Base-by-base conservation (phyloP, 176 grass and related monocot species). In the Hsuehochloa calcarea region DNA sequence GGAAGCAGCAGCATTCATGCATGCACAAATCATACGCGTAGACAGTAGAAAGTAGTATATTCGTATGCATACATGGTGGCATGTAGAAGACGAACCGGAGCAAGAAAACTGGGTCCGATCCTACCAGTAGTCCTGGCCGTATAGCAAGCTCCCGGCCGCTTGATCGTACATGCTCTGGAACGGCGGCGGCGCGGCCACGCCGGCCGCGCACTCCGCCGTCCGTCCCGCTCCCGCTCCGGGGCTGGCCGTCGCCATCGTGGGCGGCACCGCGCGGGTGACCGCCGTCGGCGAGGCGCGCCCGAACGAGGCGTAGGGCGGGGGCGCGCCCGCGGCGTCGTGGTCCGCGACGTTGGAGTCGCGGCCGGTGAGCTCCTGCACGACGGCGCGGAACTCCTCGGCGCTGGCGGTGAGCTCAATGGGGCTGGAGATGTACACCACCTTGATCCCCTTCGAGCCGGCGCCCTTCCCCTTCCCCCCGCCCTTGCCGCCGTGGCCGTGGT, bases 351-450 rank as follows among this genome's bases (percentile, higher is more conserved):
- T 89, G 77, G 94, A 96, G 77, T 91, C 61, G 31, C 74, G 72
- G 81, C 94, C 94, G 73, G 94, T 96, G 84, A 93, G 65, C 72
- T 88, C 84, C 87, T 96, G 94, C 44, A 96, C 94, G 49, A 96
- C 23, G 45, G 91, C 80, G 31, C 94, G 94, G 81, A 96, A 96
- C 70, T 96, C 91, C 74, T 90, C 94, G 47, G 94, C 74, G 81
- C 72, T 96, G 72, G 91, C 84, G 4, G 66, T 91, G 20, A 96
- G 85, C 94, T 78, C 91, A 84, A 96, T 83, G 60, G 94, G 94
- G 84, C 88, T 96, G 13, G 91, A 93, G 84, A 96, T 96, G 89
- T 96, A 96, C 56, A 96, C 91, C 31, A 96, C 89, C 77, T 93
- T 96, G 76, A 91, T 65, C 52, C 89, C 89, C 77, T 82, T 63